phyloP scores from a whole-genome alignment of 2,329 filamentous ascomycete genomes.

The Oidium heveae region DNA sequence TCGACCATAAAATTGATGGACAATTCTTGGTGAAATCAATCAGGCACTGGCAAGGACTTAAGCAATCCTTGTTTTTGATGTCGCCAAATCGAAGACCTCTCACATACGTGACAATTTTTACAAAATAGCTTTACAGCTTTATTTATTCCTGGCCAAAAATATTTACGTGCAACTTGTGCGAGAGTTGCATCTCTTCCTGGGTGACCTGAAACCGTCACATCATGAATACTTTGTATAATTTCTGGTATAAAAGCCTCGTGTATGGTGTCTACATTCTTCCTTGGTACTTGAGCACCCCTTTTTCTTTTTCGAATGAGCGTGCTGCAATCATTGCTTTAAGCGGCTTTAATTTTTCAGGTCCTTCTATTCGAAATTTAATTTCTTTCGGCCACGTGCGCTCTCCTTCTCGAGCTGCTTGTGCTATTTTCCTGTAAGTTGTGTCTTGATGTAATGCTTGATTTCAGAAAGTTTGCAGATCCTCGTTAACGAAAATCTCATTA shows the following conservation, averaged over 20 bases:
- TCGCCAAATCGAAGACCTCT: no score
- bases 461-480: neutral
- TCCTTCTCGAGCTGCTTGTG: neutral
- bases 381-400: neutral
- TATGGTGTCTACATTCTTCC: neutral
- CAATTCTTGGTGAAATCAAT: no score
- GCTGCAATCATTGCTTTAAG: neutral
- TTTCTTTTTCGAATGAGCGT: neutral
- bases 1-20: no score
- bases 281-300: neutral
- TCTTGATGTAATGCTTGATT: neutral
- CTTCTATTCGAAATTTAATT: neutral
- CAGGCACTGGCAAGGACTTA: no score
- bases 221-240: neutral
- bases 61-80: no score
- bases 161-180: neutral
- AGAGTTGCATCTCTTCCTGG: neutral
- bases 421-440: neutral
- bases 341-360: neutral
- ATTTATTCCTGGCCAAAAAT: no score
- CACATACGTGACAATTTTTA: no score
- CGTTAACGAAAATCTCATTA: neutral
- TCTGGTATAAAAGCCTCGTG: neutral
- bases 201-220: no score
- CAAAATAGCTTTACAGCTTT: no score